Percentiles rank a stretch among this genome's conserved stretches.
Evolutionary conservation across 1,284 basidiomycete species (phyloP).

Genomic region (Cystobasidiaceae sp.): DNA sequence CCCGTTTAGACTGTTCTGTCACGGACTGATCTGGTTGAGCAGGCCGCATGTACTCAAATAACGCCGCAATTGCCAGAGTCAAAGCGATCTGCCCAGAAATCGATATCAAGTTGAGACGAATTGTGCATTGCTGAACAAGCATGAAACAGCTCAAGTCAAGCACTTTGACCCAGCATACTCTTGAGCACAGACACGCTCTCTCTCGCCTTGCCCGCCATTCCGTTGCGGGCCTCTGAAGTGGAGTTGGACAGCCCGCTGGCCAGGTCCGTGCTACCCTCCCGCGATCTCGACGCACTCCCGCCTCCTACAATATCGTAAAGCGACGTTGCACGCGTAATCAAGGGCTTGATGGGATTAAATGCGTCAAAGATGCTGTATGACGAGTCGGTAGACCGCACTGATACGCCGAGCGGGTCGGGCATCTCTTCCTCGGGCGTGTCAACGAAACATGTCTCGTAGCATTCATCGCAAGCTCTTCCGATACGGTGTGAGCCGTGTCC

Average conservation of each 20-base stretch:
- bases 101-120: too few relatives aligned
- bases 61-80: too few relatives aligned
- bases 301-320: not conserved
- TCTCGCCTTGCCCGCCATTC: not conserved
- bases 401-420: not conserved
- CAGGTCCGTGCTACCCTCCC: not conserved
- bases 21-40: too few relatives aligned
- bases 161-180: constrained; percentile 18
- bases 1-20: too few relatives aligned
- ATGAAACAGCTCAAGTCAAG: too few relatives aligned
- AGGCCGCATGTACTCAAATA: too few relatives aligned
- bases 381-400: not conserved
- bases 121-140: too few relatives aligned
- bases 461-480: constrained; percentile 74
- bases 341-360: constrained; percentile 3
- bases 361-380: constrained; percentile 1
- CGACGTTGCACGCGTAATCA: constrained; percentile 4
- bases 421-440: constrained; percentile 1
- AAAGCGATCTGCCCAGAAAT: too few relatives aligned
- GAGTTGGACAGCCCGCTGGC: not conserved
- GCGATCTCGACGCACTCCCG: not conserved
- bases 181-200: constrained; percentile 16
- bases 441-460: constrained; percentile 59
- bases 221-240: not conserved
- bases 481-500: constrained; percentile 4